phyloP scores from a whole-genome alignment of 169 alveolate genomes.

The Theileria orientalis region DNA sequence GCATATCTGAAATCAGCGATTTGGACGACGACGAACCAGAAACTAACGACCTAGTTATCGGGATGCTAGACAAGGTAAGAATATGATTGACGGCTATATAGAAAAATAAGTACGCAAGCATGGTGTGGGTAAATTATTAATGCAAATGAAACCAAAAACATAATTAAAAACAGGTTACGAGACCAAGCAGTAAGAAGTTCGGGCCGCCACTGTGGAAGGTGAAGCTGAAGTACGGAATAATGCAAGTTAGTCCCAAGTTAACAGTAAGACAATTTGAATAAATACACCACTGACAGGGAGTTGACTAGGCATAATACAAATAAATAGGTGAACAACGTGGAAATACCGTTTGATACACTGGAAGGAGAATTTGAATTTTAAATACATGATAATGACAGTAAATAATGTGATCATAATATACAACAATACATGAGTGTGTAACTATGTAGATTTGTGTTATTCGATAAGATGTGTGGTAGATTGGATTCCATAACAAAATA shows the following conservation, averaged over 20 bases:
- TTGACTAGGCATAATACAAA: too few species aligned
- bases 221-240: conserved; percentile 47
- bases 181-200: conserved; percentile 63
- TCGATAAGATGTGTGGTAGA: background rate
- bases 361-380: conserved; percentile 67
- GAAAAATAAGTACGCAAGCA: background rate
- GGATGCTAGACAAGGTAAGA: conserved; percentile 61
- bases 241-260: conserved; percentile 32
- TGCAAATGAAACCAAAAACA: background rate
- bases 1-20: conserved; percentile 60
- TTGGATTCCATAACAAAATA: background rate
- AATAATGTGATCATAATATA: too few species aligned
- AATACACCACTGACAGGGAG: too few species aligned
- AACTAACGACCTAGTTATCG: conserved; percentile 58
- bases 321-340: conserved; percentile 60
- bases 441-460: too few species aligned
- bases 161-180: conserved; percentile 24
- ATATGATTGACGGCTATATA: background rate
- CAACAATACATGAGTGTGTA: background rate
- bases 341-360: conserved; percentile 64
- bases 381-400: too few species aligned
- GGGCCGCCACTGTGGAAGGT: conserved; percentile 59
- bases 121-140: background rate
- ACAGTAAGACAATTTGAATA: background rate
- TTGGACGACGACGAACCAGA: conserved; percentile 66